These are phyloP conservation scores for Cicer judaicum DNA, from an alignment of 306 rosid species.

Conservation along the genomic window DNA sequence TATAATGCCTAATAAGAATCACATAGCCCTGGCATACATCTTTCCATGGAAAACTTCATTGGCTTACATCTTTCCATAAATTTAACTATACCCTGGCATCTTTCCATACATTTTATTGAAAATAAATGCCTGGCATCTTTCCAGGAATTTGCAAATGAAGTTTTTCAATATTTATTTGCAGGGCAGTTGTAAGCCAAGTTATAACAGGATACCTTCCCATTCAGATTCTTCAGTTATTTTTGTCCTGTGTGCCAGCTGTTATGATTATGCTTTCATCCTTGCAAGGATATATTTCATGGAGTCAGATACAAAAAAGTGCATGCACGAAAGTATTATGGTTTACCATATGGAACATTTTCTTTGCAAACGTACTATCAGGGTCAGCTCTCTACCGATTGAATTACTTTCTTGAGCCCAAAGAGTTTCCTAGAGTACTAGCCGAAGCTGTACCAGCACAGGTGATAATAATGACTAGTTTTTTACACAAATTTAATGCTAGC, in stretches of 20 bases:
- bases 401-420: conserved; percentile 77
- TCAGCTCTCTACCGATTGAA: conserved; percentile 65
- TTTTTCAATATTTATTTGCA: conserved; percentile 50
- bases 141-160: conserved; percentile 30
- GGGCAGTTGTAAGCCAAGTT: conserved; percentile 70
- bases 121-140: not conserved
- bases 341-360: conserved; percentile 87
- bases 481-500: conserved; percentile 16
- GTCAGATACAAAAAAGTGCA: conserved; percentile 75
- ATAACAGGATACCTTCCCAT: conserved; percentile 91
- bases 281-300: conserved; percentile 75
- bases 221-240: conserved; percentile 67
- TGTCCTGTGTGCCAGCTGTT: conserved; percentile 67
- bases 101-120: not conserved
- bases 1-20: not conserved
- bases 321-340: conserved; percentile 74
- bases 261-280: conserved; percentile 77
- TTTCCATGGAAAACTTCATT: no score
- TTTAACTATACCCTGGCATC: no score
- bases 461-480: conserved; percentile 38
- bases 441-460: conserved; percentile 91
- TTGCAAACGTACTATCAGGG: conserved; percentile 84
- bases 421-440: conserved; percentile 74
- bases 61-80: no score
- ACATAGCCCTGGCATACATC: no score